A percentile compares a stretch with the other conserved stretches of the same genome.
phyloP scores from a whole-genome alignment of 2,329 filamentous ascomycete genomes.

The Didymella pinodella region DNA sequence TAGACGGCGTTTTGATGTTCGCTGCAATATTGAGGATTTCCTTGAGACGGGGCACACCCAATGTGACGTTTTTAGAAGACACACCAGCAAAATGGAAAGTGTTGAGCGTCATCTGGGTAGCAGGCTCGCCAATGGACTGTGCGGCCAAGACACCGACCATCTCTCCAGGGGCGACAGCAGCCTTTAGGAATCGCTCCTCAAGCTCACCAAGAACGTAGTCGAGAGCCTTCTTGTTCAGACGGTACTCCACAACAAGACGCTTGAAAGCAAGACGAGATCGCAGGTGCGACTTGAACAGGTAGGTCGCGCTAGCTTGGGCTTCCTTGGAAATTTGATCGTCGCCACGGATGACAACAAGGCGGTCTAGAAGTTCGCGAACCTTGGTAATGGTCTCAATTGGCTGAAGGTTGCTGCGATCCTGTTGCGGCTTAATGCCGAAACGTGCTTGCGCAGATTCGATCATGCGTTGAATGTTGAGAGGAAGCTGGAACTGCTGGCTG shows the following conservation, averaged over 20 bases:
- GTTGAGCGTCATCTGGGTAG: slow-evolving; percentile 99
- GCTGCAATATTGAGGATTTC: slow-evolving; percentile 98
- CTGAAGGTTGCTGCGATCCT: slow-evolving; percentile 85
- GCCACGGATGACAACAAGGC: slow-evolving; percentile 86
- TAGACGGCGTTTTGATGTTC: slow-evolving; percentile 98
- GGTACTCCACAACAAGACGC: slow-evolving; percentile 84
- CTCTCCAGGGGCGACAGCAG: slow-evolving; percentile 89
- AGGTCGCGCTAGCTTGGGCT: slow-evolving; percentile 85
- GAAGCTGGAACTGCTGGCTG: slow-evolving; percentile 87
- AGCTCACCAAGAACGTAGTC: slow-evolving; percentile 91
- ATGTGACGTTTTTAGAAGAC: slow-evolving; percentile 98
- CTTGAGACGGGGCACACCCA: slow-evolving; percentile 98
- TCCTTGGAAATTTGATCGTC: slow-evolving; percentile 82
- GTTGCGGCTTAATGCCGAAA: slow-evolving; percentile 82
- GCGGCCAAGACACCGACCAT: slow-evolving; percentile 99
- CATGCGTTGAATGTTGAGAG: slow-evolving; percentile 89
- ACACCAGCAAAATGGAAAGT: slow-evolving; percentile 99
- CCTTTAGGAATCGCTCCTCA: slow-evolving; percentile 84
- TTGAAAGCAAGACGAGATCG: slow-evolving; percentile 93
- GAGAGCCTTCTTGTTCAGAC: slow-evolving; percentile 88
- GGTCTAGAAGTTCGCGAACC: slow-evolving; percentile 76
- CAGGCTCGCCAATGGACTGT: slow-evolving; percentile 97
- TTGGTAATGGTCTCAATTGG: slow-evolving; percentile 86
- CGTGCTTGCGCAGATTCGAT: slow-evolving; percentile 89
- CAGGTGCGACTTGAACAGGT: slow-evolving; percentile 90